These are phyloP conservation scores for Orbilia brochopaga DNA, from an alignment of 2,329 filamentous ascomycete genomes.

Conservation along the genomic window DNA sequence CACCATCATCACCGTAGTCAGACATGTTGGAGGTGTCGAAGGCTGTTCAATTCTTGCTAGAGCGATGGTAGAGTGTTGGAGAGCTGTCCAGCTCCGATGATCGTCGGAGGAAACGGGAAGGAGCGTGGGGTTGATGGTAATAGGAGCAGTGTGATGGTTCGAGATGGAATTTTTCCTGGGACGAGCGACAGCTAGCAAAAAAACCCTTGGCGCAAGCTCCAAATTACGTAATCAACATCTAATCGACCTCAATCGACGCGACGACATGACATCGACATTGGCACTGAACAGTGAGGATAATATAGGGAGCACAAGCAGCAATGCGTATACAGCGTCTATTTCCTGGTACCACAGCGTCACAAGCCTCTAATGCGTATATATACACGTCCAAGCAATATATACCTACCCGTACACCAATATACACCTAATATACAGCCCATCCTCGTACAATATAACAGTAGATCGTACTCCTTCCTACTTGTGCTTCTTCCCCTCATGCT, in stretches of 20 bases:
- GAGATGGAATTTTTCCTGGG: conserved; percentile 3
- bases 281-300: too few species aligned
- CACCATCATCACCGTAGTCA: conserved; percentile 72
- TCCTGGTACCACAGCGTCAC: too few species aligned
- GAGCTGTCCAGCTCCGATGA: conserved; percentile 6
- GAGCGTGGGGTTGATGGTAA: conserved; percentile 5
- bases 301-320: too few species aligned
- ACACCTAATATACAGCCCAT: conserved; percentile 1
- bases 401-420: conserved; percentile 1
- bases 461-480: conserved; percentile 9
- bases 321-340: too few species aligned
- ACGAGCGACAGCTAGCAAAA: background rate
- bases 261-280: background rate
- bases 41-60: background rate
- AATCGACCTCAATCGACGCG: background rate
- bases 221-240: background rate
- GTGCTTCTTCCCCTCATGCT: conserved; percentile 34
- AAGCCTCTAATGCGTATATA: background rate
- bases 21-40: conserved; percentile 64
- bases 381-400: conserved; percentile 14
- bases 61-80: background rate
- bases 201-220: background rate
- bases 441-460: background rate
- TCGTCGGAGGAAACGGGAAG: conserved; percentile 1
- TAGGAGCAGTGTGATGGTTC: conserved; percentile 14